Evolutionary conservation across 805 yeast genomes (phyloP), one percentile per base, ranked within the genome.

Genomic region (Wickerhamiella parazyma): DNA sequence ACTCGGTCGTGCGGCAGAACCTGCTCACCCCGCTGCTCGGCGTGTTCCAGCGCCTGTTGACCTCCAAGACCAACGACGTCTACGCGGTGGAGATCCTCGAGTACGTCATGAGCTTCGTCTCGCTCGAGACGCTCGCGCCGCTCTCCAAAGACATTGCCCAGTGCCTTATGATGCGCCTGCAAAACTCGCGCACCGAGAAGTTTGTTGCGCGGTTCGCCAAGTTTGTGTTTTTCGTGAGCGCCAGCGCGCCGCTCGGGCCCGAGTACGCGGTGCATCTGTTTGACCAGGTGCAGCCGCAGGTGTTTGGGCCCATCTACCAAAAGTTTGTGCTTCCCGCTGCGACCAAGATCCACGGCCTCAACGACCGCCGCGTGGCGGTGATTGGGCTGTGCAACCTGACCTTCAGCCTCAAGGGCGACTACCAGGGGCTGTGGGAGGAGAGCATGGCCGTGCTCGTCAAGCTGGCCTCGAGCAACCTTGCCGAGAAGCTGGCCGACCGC

Each of bases 41-140:
- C 33, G 94, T 91, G n/a, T 93, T 84, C 68, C 98, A 93, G 64
- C 85, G 87, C 59, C 67, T 91, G 51, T 75, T 91, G 41, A 76
- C 95, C 1, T 84, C 96, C 0, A 81, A 80, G 51, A 71, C 76
- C 12, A 80, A 85, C 54, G 97, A 91, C 54, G 63, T 64, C 31
- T 71, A 75, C 54, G 97, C 96, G 1, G 80, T 91, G 60, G 97
- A 91, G 45, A 65, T 91, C 35, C 63, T 91, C 36, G 87, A 82
- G 57, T 65, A 71, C 2, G 77, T 91, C 39, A 60, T 89, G 35
- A 55, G 74, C 35, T 62, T 69, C 46, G 63, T 85, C 36, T 77
- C 83, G 5, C 52, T 75, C 35, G 57, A 56, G 0, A 49, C 59
- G 3, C 59, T 87, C 38, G 60, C 70, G 34, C 71, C 69, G 8